phyloP scores from a whole-genome alignment of 2,329 filamentous ascomycete species.

The Curvularia spicifera region DNA sequence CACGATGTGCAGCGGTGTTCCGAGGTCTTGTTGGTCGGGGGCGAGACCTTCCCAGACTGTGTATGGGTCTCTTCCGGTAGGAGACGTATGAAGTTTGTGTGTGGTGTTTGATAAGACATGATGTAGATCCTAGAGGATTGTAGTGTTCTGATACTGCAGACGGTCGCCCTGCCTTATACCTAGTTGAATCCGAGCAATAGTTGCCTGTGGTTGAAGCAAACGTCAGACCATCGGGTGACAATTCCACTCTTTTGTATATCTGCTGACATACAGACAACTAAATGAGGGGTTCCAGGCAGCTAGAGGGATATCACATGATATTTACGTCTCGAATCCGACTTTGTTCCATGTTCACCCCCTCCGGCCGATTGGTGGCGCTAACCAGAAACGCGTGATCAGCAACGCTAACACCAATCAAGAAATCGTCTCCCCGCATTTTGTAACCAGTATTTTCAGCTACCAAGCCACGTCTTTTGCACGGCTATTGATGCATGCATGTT shows the following conservation, averaged over 20 bases:
- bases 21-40: neutral
- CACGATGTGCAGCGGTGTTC: neutral
- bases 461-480: neutral
- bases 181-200: neutral
- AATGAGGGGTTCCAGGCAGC: neutral
- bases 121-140: neutral
- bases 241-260: neutral
- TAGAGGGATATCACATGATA: neutral
- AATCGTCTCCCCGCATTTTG: slow-evolving; percentile 6
- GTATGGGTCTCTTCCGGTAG: neutral
- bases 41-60: neutral
- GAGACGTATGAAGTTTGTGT: neutral
- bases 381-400: neutral
- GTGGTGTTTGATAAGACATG: neutral
- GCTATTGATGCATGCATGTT: slow-evolving; percentile 31
- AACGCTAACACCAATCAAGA: neutral
- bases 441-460: slow-evolving; percentile 16
- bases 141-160: neutral
- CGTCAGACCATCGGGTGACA: neutral
- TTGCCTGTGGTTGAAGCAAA: neutral
- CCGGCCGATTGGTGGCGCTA: neutral
- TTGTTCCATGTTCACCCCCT: neutral
- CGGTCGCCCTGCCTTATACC: neutral
- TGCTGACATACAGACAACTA: neutral
- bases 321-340: neutral